Base-by-base conservation (phyloP, 345 rosid genomes). In the Gossypium thurberi region DNA sequence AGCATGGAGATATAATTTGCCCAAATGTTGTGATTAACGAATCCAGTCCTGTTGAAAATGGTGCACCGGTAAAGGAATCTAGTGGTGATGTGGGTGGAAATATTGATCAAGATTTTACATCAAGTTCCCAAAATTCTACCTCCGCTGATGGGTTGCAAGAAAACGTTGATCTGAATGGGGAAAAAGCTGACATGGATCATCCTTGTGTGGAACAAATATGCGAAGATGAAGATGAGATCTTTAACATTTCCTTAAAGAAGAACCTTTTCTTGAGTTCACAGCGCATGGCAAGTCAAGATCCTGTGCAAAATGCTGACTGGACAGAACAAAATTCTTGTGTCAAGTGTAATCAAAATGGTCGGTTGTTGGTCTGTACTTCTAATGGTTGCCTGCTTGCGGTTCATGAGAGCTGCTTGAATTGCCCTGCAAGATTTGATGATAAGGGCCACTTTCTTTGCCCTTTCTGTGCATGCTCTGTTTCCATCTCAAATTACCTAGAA, bases 371-470 rank as follows among this genome's bases (percentile, higher is more conserved):
- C 47, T 90, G 95, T 76, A 77, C 69, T 76, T 70, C 81, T 47
- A 69, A 51, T 65, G 77, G 74, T 53, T 90, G 91, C 77, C 81
- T 86, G 61, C 18, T 86, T 77, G 79, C 60, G 26, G 82, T 86
- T 79, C 92, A 87, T 42, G 82, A 81, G 66, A 71, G 75, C 20
- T 90, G 92, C 75, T 72, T 87, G 77, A 87, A 78, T 73, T 82
- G 60, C 23, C 64, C 79, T 8, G 79, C 80, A 20, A 76, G 37
- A 40, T 81, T 82, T 69, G 84, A 84, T 78, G 74, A 77, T 40
- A 70, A 69, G 0, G 85, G 86, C 17, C 74, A 76, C 10, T 87
- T 85, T 71, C 74, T 65, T 73, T 90, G 92, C 64, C 89, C 89
- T 15, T 86, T 84, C 75, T 90, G 94, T 79, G 78, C 83, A 47